Evolutionary conservation across 1,139 yeast species (phyloP).

Genomic region (Debaryomyces sp.): DNA sequence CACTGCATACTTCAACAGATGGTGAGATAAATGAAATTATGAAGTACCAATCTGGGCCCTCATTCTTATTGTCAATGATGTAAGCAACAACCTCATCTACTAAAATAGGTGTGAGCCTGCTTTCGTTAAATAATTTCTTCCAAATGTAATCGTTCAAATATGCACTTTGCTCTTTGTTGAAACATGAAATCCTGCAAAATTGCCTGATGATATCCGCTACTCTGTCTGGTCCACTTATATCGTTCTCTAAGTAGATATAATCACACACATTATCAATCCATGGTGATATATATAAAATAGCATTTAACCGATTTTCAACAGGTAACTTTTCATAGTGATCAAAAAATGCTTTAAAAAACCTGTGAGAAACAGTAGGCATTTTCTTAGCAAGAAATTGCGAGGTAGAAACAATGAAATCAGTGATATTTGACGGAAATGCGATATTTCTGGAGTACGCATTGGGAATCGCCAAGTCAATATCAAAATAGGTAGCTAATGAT

Average conservation of each 20-base stretch:
- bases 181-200: conserved; percentile 62
- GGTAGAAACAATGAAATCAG: conserved; percentile 62
- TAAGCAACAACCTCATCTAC: conserved; percentile 75
- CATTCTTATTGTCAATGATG: conserved; percentile 76
- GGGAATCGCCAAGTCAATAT: conserved; percentile 62
- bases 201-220: conserved; percentile 65
- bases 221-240: conserved; percentile 60
- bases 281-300: conserved; percentile 64
- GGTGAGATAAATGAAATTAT: conserved; percentile 70
- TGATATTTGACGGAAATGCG: conserved; percentile 73
- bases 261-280: conserved; percentile 77
- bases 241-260: conserved; percentile 56
- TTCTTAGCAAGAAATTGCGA: conserved; percentile 59
- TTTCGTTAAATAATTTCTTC: conserved; percentile 67
- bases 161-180: conserved; percentile 43
- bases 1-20: conserved; percentile 72
- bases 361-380: conserved; percentile 63
- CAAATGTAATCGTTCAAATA: conserved; percentile 60
- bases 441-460: conserved; percentile 61
- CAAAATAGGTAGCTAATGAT: conserved; percentile 61
- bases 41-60: conserved; percentile 67
- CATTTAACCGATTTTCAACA: conserved; percentile 33
- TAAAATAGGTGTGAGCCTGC: conserved; percentile 56
- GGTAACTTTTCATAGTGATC: conserved; percentile 53
- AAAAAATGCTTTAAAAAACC: conserved; percentile 64